Conservation (phyloP, 306 rosid genomes). For the Pueraria montana region DNA sequence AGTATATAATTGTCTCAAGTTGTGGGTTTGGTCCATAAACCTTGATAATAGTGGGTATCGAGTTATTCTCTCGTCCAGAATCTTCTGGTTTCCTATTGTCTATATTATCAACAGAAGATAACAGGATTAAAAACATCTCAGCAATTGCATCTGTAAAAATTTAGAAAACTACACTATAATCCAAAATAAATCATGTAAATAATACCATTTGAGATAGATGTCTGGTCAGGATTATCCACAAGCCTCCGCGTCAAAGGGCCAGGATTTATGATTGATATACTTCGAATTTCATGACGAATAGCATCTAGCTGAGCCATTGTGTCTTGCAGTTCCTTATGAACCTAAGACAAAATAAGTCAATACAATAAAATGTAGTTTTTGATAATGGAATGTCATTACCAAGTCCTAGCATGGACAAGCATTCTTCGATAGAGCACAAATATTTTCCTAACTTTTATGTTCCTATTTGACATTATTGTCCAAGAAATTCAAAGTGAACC, state of each 20-base stretch:
- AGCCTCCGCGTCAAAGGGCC: slow-evolving; percentile 74
- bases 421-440: slow-evolving; percentile 6
- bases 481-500: slow-evolving; percentile 35
- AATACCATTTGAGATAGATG: slow-evolving; percentile 50
- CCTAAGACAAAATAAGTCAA: slow-evolving; percentile 52
- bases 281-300: slow-evolving; percentile 83
- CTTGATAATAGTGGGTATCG: slow-evolving; percentile 43
- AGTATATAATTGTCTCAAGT: slow-evolving; percentile 39
- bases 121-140: slow-evolving; percentile 36
- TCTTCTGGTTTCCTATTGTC: slow-evolving; percentile 46
- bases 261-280: slow-evolving; percentile 71
- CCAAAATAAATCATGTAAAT: slow-evolving; percentile 23
- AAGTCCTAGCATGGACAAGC: slow-evolving; percentile 3
- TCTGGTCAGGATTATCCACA: slow-evolving; percentile 62
- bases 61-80: slow-evolving; percentile 31
- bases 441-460: background rate
- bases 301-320: slow-evolving; percentile 86
- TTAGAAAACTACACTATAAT: background rate
- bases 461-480: slow-evolving; percentile 23
- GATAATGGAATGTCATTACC: slow-evolving; percentile 27
- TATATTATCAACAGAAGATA: slow-evolving; percentile 30
- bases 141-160: background rate
- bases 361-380: slow-evolving; percentile 21
- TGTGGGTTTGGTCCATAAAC: slow-evolving; percentile 35
- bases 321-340: slow-evolving; percentile 92